Evolutionary conservation across 148 eudicot species (phyloP).

Genomic region (Mesembryanthemum crystallinum): DNA sequence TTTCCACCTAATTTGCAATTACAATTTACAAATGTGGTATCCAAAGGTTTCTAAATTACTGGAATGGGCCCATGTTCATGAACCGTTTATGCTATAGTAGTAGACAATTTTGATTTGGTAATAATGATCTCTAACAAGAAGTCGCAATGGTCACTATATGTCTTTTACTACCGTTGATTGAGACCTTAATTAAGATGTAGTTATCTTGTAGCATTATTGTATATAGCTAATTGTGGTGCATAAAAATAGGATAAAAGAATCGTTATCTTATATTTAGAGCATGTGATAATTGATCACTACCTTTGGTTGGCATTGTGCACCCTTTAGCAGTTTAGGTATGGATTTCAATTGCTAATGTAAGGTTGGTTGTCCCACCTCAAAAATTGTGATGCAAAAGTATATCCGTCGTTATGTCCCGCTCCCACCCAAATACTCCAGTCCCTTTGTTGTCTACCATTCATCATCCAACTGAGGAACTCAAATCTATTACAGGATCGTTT

Average conservation of each 20-base stretch:
- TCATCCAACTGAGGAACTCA: too few species aligned
- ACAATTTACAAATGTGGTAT: constrained; percentile 12
- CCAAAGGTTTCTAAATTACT: constrained; percentile 3
- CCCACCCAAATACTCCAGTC: too few species aligned
- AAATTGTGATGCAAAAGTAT: background rate
- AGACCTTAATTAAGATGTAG: background rate
- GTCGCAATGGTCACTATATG: background rate
- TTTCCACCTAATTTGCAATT: constrained; percentile 16
- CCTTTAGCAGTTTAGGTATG: too few species aligned
- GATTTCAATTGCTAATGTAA: background rate
- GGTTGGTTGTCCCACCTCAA: background rate
- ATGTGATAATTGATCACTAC: too few species aligned
- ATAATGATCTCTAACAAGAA: background rate
- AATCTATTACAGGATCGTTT: too few species aligned
- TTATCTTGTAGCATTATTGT: background rate
- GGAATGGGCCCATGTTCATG: background rate
- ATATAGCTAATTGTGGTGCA: background rate
- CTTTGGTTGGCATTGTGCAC: too few species aligned
- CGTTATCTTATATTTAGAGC: background rate
- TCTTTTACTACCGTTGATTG: background rate
- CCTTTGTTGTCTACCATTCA: too few species aligned
- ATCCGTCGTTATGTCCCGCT: too few species aligned
- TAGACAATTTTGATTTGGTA: constrained; percentile 1
- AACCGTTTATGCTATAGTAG: background rate
- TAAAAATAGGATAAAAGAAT: background rate